Evolutionary conservation across 306 rosid species (phyloP).

Genomic region (Quercus gilva): DNA sequence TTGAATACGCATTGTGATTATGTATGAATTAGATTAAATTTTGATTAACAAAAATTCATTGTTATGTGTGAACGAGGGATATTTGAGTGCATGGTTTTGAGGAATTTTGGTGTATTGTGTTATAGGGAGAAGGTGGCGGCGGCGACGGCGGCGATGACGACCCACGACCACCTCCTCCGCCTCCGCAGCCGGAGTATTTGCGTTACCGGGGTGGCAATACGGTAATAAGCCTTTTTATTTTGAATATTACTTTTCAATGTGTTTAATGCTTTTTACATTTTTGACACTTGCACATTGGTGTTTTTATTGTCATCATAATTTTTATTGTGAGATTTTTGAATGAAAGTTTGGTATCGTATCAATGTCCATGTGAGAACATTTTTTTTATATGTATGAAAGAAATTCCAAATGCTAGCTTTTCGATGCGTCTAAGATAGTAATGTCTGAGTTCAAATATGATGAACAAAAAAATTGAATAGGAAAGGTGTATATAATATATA

Average conservation of each 20-base stretch:
- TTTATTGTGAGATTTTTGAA: background rate
- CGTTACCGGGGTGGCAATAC: slow-evolving; percentile 45
- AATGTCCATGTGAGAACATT: no score
- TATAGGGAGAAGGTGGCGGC: slow-evolving; percentile 57
- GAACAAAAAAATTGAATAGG: background rate
- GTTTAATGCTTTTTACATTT: background rate
- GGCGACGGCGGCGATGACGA: no score
- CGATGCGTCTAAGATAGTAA: background rate
- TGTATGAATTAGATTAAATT: background rate
- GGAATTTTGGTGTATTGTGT: slow-evolving; percentile 14
- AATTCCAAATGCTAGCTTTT: background rate
- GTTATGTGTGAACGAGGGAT: slow-evolving; percentile 10
- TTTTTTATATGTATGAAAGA: background rate
- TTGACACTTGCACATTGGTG: background rate
- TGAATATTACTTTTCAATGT: background rate
- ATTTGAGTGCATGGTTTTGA: background rate
- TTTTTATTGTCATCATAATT: background rate
- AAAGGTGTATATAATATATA: background rate
- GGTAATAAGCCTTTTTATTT: slow-evolving; percentile 41
- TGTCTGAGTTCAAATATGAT: background rate
- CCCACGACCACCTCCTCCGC: slow-evolving; percentile 19
- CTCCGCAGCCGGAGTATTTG: slow-evolving; percentile 44
- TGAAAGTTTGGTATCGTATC: background rate
- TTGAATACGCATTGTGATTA: background rate
- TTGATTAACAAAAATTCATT: no score